Evolutionary conservation across 805 yeast species (phyloP).

Genomic region (Candida ulmi): DNA sequence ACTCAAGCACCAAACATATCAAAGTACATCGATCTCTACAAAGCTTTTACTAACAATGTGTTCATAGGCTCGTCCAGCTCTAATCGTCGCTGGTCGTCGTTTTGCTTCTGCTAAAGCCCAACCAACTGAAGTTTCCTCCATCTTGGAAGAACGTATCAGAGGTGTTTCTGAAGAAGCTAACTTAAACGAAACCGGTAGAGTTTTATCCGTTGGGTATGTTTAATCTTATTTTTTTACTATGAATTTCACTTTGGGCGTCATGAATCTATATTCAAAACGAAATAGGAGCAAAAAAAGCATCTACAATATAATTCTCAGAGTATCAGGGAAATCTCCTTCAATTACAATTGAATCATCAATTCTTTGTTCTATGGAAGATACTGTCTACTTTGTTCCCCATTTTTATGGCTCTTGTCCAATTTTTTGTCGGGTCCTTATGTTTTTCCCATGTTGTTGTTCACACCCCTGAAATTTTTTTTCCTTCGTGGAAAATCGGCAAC

Average conservation of each 20-base stretch:
- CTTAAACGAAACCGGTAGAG: constrained; percentile 99
- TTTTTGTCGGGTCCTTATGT: too few relatives aligned
- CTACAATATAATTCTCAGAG: too few relatives aligned
- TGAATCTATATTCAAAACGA: too few relatives aligned
- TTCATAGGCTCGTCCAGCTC: constrained; percentile 64
- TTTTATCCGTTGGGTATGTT: constrained; percentile 90
- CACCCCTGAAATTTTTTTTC: constrained; percentile 8
- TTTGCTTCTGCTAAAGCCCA: constrained; percentile 91
- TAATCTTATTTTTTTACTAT: constrained; percentile 2
- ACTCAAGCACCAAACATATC: too few relatives aligned
- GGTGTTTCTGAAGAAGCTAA: constrained; percentile 97
- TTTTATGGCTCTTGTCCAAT: too few relatives aligned
- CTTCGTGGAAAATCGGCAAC: neutral
- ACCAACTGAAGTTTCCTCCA: constrained; percentile 98
- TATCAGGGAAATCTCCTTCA: too few relatives aligned
- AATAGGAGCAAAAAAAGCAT: too few relatives aligned
- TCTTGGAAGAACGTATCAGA: constrained; percentile 98
- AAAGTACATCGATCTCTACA: neutral
- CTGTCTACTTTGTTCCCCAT: too few relatives aligned
- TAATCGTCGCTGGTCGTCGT: constrained; percentile 66
- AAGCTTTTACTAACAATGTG: constrained; percentile 18
- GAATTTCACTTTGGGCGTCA: neutral
- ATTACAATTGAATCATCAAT: too few relatives aligned
- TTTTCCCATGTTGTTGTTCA: constrained; percentile 3
- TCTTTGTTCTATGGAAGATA: too few relatives aligned